Percentiles rank a stretch among this genome's conserved stretches.
phyloP scores from a whole-genome alignment of 169 alveolate genomes.

The Cryptosporidium ubiquitum region DNA sequence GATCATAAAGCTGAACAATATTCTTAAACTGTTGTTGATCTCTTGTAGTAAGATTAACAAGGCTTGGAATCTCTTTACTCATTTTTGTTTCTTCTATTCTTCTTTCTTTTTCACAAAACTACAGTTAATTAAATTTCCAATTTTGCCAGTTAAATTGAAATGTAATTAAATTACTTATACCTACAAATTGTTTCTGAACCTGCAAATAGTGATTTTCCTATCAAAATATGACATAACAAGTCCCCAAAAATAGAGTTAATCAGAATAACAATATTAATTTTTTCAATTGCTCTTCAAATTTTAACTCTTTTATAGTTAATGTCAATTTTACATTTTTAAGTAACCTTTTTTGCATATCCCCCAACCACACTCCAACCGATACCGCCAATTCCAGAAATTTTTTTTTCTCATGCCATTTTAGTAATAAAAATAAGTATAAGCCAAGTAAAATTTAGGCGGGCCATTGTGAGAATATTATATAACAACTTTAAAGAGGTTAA shows the following conservation, averaged over 20 bases:
- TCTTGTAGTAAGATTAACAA: not conserved
- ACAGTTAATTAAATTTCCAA: not conserved
- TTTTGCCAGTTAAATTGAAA: not conserved
- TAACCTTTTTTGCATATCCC: not conserved
- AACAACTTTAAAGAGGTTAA: not conserved
- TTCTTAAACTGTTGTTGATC: slow-evolving; percentile 58
- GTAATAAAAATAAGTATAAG: not conserved
- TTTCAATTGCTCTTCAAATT: not conserved
- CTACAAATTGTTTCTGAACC: not conserved
- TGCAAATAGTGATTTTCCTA: not conserved
- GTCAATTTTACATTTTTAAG: not conserved
- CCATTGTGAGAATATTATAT: not conserved
- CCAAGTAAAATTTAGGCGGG: slow-evolving; percentile 14
- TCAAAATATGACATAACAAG: not conserved
- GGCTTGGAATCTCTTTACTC: not conserved
- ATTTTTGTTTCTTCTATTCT: not conserved
- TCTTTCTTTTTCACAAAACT: not conserved
- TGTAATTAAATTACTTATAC: not conserved
- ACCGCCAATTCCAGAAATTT: not conserved
- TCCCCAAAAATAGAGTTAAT: not conserved
- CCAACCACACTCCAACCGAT: not conserved
- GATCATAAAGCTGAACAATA: slow-evolving; percentile 74
- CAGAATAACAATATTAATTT: slow-evolving; percentile 1
- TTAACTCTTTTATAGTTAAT: not conserved
- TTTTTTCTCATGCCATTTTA: not conserved